Evolutionary conservation across 768 basidiomycete genomes (phyloP), one percentile per base, ranked within the genome.

Genomic region (Atractiella rhizophila): DNA sequence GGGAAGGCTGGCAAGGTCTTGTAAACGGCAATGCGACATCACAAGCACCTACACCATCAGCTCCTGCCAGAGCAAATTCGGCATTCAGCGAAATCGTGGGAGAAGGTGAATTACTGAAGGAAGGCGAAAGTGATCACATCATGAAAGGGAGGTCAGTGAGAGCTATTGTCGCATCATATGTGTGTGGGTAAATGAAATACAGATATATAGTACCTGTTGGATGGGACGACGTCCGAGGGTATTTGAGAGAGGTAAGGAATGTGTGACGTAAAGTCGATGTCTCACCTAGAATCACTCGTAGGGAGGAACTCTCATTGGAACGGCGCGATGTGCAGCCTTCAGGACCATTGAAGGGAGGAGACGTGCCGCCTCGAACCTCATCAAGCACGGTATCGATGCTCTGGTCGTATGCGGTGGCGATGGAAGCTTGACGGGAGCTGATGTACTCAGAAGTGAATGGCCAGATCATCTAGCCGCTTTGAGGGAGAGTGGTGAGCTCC

Each of bases 1-100:
- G 91, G 28, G 91, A 98, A 62, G 91, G 91, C 28, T 98, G 94
- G 64, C 86, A 96, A 57, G 91, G 91, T 19, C 74, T 96, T 45
- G 86, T 98, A 10, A 70, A 76, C 43, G 91, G 91, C n/a, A 96
- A 86, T 59, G 56, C 62, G 3, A 28, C 20, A 15, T 24, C 20
- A n/a, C 40, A 28, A 44, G 19, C 28, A 42, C 15, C 38, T 19
- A n/a, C n/a, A 20, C 19, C 28, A 24, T n/a, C 19, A 44, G 27
- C 39, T 24, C 8, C 28, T 35, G 32, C 34, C 34, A 39, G 31
- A 19, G 35, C 28, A 23, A 31, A 29, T 24, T 26, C 30, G 23
- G 46, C 48, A 4, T 55, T 55, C 41, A 47, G 51, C 19, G 43
- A 53, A 11, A 55, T 52, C 3, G 52, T 85, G 48, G 82, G 82